Base-by-base conservation (phyloP, 1,139 yeast genomes). In the Hanseniaspora gamundiae region DNA sequence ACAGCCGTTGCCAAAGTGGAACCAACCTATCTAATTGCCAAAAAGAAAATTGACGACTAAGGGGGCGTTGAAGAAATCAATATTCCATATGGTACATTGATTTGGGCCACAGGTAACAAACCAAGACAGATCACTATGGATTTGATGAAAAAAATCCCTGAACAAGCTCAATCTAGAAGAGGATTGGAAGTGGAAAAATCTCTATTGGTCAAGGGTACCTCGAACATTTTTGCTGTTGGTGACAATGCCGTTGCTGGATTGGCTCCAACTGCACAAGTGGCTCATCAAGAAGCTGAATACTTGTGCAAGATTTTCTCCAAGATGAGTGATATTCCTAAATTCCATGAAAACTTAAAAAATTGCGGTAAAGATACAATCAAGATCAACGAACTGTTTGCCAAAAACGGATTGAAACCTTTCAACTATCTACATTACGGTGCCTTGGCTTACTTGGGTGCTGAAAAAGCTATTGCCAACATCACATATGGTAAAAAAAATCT, bases 31-130 rank as follows among this genome's bases (percentile, higher is more conserved):
- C 77, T 87, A 53, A 65, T 73, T 53, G 95, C 94, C 46, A 82
- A 76, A 62, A 80, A 76, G 48, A 85, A 87, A 58, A 65, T 72
- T 46, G 74, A 78, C 27, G 88, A 83, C 52, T 68, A 70, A 52
- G n/a, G n/a, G n/a, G 66, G 73, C 36, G 62, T 58, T 33, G 58
- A 60, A 16, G 67, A 62, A 73, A 70, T 74, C 40, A 81, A 74
- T 51, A 72, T 88, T 59, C 95, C 96, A 49, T 88, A 87, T 62
- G 97, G 97, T 60, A 72, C 87, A 62, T 75, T 88, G 58, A 91
- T 88, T 55, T 88, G 97, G 97, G 96, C 96, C 49, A 88, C 95
- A 45, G 97, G 97, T 69, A 87, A 87, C 68, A 87, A 91, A 55
- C 87, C 88, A 51, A 80, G 95, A 68, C 76, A 79, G 46, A 72